Evolutionary conservation across 805 yeast genomes (phyloP).

Genomic region (Metschnikowia kunwiensis): DNA sequence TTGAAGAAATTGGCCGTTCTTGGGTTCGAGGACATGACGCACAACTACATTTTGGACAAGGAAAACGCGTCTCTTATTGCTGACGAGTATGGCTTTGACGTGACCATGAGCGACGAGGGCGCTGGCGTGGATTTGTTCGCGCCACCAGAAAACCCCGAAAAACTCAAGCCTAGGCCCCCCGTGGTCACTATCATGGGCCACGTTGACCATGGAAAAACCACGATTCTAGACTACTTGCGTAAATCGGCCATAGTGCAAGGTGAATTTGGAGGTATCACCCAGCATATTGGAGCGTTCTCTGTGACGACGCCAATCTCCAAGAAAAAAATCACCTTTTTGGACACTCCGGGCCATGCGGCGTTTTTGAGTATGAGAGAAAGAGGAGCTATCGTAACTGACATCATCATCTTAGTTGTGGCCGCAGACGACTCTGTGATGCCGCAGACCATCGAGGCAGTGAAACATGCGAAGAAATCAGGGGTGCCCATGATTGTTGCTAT

Average conservation of each 20-base stretch:
- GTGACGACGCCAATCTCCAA: constrained; percentile 74
- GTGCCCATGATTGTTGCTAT: constrained; percentile 89
- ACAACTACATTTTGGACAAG: constrained; percentile 76
- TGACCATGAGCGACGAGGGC: constrained; percentile 48
- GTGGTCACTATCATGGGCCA: constrained; percentile 98
- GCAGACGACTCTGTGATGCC: constrained; percentile 98
- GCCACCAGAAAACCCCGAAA: constrained; percentile 43
- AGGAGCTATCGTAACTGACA: constrained; percentile 92
- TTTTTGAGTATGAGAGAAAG: constrained; percentile 94
- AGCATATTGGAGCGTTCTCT: constrained; percentile 95
- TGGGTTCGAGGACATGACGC: constrained; percentile 72
- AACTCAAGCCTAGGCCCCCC: constrained; percentile 74
- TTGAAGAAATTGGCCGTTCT: constrained; percentile 55
- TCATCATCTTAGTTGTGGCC: constrained; percentile 88
- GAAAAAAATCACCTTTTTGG: constrained; percentile 81
- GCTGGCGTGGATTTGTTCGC: constrained; percentile 60
- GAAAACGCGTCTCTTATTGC: constrained; percentile 87
- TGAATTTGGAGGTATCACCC: constrained; percentile 96
- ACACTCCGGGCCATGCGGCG: constrained; percentile 98
- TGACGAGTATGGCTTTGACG: constrained; percentile 80
- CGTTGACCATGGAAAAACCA: constrained; percentile 97
- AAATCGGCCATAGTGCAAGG: constrained; percentile 78
- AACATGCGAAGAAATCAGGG: constrained; percentile 79
- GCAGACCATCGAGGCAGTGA: constrained; percentile 92
- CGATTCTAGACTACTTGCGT: constrained; percentile 81